A percentile compares a stretch with the other conserved stretches of the same genome.
These are phyloP conservation scores for Thraustotheca clavata DNA, from an alignment of 352 stramenopile genomes.

Conservation along the genomic window DNA sequence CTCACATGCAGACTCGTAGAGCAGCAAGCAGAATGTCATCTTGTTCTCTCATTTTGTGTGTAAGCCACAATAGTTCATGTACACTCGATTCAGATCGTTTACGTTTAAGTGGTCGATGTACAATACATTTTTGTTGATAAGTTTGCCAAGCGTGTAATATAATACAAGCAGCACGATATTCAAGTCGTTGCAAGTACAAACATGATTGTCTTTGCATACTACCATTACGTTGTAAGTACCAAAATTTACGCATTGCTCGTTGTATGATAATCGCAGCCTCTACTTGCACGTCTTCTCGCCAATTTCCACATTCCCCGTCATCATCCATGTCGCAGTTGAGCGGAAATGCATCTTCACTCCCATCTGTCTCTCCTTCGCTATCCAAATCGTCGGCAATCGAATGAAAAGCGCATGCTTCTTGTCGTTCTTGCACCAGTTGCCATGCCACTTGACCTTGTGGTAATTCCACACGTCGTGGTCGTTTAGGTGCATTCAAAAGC, in stretches of 20 bases:
- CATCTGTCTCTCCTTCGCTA: conserved; percentile 17
- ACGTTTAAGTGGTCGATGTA: conserved; percentile 8
- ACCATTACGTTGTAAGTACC: too few species aligned
- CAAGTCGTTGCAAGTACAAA: too few species aligned
- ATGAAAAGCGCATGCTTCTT: background rate
- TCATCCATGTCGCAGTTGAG: background rate
- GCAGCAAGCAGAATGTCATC: too few species aligned
- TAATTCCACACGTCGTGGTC: too few species aligned
- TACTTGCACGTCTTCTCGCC: background rate
- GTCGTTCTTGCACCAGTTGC: background rate
- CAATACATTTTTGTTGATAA: background rate
- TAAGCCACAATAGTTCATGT: too few species aligned
- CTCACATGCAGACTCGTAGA: too few species aligned
- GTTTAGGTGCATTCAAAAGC: too few species aligned
- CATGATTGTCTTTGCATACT: too few species aligned
- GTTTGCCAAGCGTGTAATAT: background rate
- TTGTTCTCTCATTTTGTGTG: too few species aligned
- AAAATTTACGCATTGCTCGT: conserved; percentile 10
- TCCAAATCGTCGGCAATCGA: conserved; percentile 16
- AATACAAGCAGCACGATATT: background rate
- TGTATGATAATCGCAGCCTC: background rate
- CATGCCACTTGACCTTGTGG: background rate
- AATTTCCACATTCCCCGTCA: background rate
- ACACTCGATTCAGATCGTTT: background rate
- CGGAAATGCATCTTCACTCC: conserved; percentile 10